Conservation (phyloP, 495 filamentous ascomycete species). For the Umbilicaria muhlenbergii region DNA sequence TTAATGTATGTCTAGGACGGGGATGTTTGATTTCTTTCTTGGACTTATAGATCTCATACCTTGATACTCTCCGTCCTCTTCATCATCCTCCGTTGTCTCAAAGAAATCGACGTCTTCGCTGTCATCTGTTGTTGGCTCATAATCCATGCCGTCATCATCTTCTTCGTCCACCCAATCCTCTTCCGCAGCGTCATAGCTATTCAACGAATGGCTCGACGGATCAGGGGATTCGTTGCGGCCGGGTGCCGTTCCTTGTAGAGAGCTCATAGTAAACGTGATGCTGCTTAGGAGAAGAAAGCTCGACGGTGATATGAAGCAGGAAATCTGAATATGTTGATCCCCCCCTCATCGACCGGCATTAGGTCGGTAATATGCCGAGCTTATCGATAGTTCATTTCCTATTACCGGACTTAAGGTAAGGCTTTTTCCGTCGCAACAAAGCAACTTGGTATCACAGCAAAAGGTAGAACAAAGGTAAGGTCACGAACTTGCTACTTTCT, state of each 20-base stretch:
- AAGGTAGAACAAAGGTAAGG: too few species aligned
- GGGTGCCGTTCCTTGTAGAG: neutral
- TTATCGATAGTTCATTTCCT: too few species aligned
- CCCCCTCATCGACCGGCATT: too few species aligned
- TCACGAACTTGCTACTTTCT: too few species aligned
- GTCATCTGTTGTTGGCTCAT: conserved; percentile 23
- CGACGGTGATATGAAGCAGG: too few species aligned
- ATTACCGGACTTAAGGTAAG: too few species aligned
- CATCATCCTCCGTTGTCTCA: conserved; percentile 21
- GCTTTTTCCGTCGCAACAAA: too few species aligned
- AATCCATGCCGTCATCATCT: conserved; percentile 37
- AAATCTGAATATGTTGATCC: too few species aligned
- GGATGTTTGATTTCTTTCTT: neutral
- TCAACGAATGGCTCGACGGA: conserved; percentile 10
- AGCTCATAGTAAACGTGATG: neutral
- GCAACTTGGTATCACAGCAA: too few species aligned
- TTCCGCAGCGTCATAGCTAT: conserved; percentile 12
- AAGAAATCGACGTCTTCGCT: conserved; percentile 20
- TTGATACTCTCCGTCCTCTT: conserved; percentile 29
- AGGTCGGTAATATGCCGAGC: too few species aligned
- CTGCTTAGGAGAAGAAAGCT: too few species aligned
- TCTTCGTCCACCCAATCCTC: conserved; percentile 27
- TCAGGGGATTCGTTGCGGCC: conserved; percentile 8
- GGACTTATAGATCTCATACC: conserved; percentile 9
- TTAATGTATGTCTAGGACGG: too few species aligned